Conservation (phyloP, 73 alveolate genomes). For the Paramecium bursaria region DNA sequence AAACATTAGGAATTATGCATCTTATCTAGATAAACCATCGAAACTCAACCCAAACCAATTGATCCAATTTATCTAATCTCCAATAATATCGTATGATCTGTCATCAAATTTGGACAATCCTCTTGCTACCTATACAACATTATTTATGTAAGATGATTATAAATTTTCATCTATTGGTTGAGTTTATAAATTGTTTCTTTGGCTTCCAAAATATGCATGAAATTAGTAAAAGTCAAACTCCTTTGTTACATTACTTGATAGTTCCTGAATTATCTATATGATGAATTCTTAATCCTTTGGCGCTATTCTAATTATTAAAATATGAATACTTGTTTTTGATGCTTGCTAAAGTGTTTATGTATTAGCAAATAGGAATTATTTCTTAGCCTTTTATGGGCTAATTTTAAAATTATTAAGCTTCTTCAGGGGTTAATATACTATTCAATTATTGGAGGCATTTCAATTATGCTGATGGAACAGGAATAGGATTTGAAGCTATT, state of each 20-base stretch:
- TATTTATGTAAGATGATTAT: no score
- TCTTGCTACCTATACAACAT: neutral
- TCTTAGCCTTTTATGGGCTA: neutral
- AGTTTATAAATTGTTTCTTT: no score
- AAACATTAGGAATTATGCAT: neutral
- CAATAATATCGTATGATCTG: neutral
- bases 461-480: neutral
- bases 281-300: no score
- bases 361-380: neutral
- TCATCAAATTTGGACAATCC: neutral
- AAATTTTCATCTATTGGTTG: no score
- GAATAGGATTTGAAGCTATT: conserved; percentile 1
- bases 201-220: no score
- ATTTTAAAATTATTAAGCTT: neutral
- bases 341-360: conserved; percentile 1
- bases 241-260: no score
- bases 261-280: no score
- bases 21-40: neutral
- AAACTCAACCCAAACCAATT: conserved; percentile 4
- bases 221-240: no score
- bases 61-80: conserved; percentile 13
- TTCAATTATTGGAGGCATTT: neutral
- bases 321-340: neutral
- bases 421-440: neutral
- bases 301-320: no score